These are phyloP conservation scores for Bipolaris victoriae DNA, from an alignment of 2,329 filamentous ascomycete genomes.

Conservation along the genomic window DNA sequence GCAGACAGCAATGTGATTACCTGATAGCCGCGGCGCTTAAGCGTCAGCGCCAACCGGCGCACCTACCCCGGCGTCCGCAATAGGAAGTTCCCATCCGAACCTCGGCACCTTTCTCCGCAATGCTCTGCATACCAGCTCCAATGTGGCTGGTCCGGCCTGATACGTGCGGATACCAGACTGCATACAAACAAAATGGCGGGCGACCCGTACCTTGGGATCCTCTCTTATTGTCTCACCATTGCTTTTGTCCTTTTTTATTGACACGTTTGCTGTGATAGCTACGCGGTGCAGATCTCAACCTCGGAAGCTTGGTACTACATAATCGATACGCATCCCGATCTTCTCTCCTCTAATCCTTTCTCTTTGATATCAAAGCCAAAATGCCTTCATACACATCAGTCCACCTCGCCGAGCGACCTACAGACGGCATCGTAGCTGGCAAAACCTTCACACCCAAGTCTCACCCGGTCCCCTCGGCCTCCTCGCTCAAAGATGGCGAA, in stretches of 20 bases:
- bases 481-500: slow-evolving; percentile 67
- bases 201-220: not conserved
- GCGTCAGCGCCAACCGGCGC: not conserved
- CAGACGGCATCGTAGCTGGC: slow-evolving; percentile 65
- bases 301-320: too few relatives aligned
- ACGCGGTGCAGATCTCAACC: too few relatives aligned
- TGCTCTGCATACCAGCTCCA: slow-evolving; percentile 1
- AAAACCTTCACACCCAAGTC: slow-evolving; percentile 66
- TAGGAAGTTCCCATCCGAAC: slow-evolving; percentile 23
- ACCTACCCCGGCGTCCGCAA: slow-evolving; percentile 15
- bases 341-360: not conserved
- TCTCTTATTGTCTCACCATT: not conserved
- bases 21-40: too few relatives aligned
- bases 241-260: not conserved
- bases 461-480: slow-evolving; percentile 53
- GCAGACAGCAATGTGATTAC: too few relatives aligned
- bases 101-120: slow-evolving; percentile 33
- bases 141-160: slow-evolving; percentile 17
- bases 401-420: slow-evolving; percentile 69
- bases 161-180: slow-evolving; percentile 21
- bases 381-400: slow-evolving; percentile 56
- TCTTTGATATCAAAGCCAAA: slow-evolving; percentile 1
- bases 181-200: not conserved
- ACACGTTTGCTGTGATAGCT: too few relatives aligned
- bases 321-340: not conserved